Base-by-base conservation (phyloP, 768 basidiomycete genomes). In the Gloeopeniophorella convolvens region DNA sequence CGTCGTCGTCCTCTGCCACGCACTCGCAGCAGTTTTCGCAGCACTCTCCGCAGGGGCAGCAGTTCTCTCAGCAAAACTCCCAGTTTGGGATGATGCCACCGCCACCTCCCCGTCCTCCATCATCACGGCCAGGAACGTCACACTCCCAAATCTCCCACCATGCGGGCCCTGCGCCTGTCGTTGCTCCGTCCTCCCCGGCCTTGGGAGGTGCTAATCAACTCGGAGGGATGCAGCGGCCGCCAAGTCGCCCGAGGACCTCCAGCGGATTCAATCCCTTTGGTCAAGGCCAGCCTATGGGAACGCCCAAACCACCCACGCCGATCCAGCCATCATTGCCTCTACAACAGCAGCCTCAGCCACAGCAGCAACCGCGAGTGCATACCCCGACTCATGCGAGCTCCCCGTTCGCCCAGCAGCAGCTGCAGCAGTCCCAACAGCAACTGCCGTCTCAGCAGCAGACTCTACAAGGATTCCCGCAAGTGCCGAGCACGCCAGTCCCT, bases 281-380 rank as follows among this genome's bases (percentile, higher is more conserved):
- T 23, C 57, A 54, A 54, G 56, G 48, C 30, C 52, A 44, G 39
- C 46, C 42, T 7, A 54, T 53, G 39, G 31, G 39, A 23, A 48
- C 45, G 33, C 47, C 49, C 37, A 41, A 60, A 45, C 55, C 55
- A 7, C 47, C 52, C 48, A 56, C 55, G 9, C 62, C 60, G 37
- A 62, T 64, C 31, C 63, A 65, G 32, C 59, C 62, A 2, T 42
- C 61, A 27, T 64, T 65, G n/a, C 59, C 66, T 7, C 61, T 57
- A 27, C 62, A 64, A 30, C 65, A 65, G 27, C 59, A 60, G 3
- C 59, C 56, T 26, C 62, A 61, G 16, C 64, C 56, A 26, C 62
- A 61, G 16, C 64, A 64, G 43, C 62, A 53, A n/a, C 58, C 57
- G n/a, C 47, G 55, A 28, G 56, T 26, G 11, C 56, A 54, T 50